These are phyloP conservation scores for Sicyos baderoa DNA, from an alignment of 306 rosid genomes.

Conservation along the genomic window DNA sequence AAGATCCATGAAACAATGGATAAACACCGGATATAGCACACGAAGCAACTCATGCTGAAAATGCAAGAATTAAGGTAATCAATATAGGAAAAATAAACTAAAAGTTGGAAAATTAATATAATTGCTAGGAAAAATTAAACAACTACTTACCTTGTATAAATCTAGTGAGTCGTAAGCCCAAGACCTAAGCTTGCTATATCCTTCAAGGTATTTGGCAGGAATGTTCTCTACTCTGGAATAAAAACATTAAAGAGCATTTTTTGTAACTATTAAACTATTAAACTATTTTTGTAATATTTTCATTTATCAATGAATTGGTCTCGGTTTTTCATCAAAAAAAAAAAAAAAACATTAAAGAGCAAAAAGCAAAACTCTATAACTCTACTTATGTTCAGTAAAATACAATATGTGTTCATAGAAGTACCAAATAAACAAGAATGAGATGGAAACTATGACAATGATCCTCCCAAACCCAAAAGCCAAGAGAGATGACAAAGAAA, in stretches of 20 bases:
- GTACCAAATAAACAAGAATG: background rate
- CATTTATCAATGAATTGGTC: no score
- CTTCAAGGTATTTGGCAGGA: slow-evolving; percentile 70
- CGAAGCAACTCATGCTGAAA: slow-evolving; percentile 94
- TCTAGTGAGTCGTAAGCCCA: slow-evolving; percentile 81
- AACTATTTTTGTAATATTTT: no score
- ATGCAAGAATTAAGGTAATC: background rate
- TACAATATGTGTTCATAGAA: background rate
- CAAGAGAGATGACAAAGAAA: background rate
- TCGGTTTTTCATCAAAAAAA: no score
- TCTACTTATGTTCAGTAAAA: background rate
- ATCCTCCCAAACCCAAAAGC: background rate
- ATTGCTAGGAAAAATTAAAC: background rate
- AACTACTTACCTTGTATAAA: slow-evolving; percentile 55
- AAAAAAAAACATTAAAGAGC: background rate
- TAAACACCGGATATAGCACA: slow-evolving; percentile 88
- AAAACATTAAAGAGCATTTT: background rate
- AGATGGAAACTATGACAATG: background rate
- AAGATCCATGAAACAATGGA: slow-evolving; percentile 95
- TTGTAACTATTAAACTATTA: no score
- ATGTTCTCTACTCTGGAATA: slow-evolving; percentile 55
- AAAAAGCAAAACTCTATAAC: background rate
- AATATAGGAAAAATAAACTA: background rate
- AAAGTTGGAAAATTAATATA: background rate
- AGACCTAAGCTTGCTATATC: slow-evolving; percentile 69